Conservation (phyloP, 495 filamentous ascomycete species). For the Penicillium waksmanii region DNA sequence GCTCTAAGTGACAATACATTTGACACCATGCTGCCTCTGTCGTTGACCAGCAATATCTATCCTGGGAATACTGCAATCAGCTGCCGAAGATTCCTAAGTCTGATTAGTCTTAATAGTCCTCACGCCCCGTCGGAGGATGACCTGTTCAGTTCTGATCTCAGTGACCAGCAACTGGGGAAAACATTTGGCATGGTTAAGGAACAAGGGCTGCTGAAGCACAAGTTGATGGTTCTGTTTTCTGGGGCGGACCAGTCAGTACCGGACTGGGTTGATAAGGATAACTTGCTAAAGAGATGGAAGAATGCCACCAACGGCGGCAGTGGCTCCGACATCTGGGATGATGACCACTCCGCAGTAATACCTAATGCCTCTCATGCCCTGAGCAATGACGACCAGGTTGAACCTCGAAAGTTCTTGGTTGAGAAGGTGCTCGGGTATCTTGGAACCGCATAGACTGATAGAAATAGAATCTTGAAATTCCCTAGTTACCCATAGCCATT, state of each 20-base stretch:
- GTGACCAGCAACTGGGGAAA: constrained; percentile 54
- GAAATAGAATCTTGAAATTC: constrained; percentile 1
- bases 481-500: not conserved
- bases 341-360: constrained; percentile 40
- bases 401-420: constrained; percentile 41
- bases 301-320: constrained; percentile 52
- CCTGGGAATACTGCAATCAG: constrained; percentile 46
- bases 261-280: constrained; percentile 61
- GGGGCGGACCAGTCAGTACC: constrained; percentile 74
- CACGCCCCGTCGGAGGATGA: constrained; percentile 73
- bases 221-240: constrained; percentile 60
- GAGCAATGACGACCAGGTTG: constrained; percentile 51
- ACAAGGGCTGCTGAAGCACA: constrained; percentile 54
- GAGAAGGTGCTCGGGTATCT: constrained; percentile 42
- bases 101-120: constrained; percentile 57
- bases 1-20: constrained; percentile 17
- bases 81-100: constrained; percentile 65
- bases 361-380: constrained; percentile 51
- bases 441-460: constrained; percentile 11
- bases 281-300: constrained; percentile 65
- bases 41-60: constrained; percentile 38
- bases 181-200: constrained; percentile 67
- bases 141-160: constrained; percentile 80
- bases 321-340: constrained; percentile 41
- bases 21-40: constrained; percentile 41